Evolutionary conservation across 2,329 filamentous ascomycete species (phyloP).

Genomic region (Cephalotrichum gorgonifer): DNA sequence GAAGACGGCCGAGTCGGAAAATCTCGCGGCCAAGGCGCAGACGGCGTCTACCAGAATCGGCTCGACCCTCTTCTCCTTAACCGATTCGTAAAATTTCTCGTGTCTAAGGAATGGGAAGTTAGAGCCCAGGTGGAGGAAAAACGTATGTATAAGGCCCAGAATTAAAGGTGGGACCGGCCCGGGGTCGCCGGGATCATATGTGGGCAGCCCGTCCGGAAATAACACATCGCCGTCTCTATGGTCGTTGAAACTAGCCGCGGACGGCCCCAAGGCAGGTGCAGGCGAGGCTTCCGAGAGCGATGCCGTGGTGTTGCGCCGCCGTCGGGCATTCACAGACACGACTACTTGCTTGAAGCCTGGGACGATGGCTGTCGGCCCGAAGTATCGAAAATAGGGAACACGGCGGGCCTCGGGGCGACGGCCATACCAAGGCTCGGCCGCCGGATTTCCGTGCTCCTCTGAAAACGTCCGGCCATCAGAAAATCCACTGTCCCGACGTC

Average conservation of each 20-base stretch:
- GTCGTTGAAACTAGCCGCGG: conserved; percentile 6
- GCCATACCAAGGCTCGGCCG: not conserved
- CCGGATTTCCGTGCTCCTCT: not conserved
- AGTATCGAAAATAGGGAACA: conserved; percentile 84
- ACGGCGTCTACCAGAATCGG: conserved; percentile 80
- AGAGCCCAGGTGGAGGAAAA: conserved; percentile 74
- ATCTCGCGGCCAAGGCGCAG: conserved; percentile 71
- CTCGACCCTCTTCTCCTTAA: conserved; percentile 73
- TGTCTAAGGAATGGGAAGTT: conserved; percentile 76
- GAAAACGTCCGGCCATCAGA: not conserved
- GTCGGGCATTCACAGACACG: conserved; percentile 58
- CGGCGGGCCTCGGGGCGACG: conserved; percentile 32
- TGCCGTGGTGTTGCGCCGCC: conserved; percentile 41
- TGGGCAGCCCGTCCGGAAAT: conserved; percentile 47
- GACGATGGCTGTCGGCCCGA: conserved; percentile 83
- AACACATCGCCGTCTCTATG: conserved; percentile 26
- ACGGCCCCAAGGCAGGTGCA: conserved; percentile 21
- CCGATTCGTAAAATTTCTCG: conserved; percentile 60
- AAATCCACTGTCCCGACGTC: not conserved
- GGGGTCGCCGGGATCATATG: conserved; percentile 65
- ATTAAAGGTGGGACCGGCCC: conserved; percentile 66
- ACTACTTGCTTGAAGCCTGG: conserved; percentile 93
- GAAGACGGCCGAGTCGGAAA: conserved; percentile 53
- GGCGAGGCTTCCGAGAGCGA: conserved; percentile 47
- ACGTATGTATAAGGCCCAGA: conserved; percentile 65